These are phyloP conservation scores for Hortaea werneckii DNA, from an alignment of 2,329 filamentous ascomycete species.

Conservation along the genomic window DNA sequence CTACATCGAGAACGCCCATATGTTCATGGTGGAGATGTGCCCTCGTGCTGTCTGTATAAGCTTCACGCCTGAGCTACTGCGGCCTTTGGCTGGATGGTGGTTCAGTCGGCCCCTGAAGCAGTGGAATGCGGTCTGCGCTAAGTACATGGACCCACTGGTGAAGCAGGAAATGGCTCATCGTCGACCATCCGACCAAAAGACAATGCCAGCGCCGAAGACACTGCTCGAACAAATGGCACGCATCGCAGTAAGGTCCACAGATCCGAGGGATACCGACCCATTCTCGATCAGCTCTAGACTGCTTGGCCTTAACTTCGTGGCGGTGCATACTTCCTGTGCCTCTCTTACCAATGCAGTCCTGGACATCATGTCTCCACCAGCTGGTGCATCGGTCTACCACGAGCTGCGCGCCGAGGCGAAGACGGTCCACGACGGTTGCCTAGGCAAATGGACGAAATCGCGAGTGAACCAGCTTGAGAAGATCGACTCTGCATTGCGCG, in stretches of 20 bases:
- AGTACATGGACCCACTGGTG: background rate
- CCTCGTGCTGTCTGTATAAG: slow-evolving; percentile 40
- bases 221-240: slow-evolving; percentile 1
- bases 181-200: background rate
- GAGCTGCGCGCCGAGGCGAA: slow-evolving; percentile 25
- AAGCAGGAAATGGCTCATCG: slow-evolving; percentile 1
- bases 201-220: background rate
- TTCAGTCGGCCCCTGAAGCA: background rate
- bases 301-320: slow-evolving; percentile 48
- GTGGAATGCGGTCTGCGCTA: slow-evolving; percentile 1
- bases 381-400: slow-evolving; percentile 18
- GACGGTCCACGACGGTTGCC: slow-evolving; percentile 7
- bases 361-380: slow-evolving; percentile 33
- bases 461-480: slow-evolving; percentile 16
- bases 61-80: slow-evolving; percentile 32
- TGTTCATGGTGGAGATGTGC: slow-evolving; percentile 37
- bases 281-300: slow-evolving; percentile 41
- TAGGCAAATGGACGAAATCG: slow-evolving; percentile 15
- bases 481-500: slow-evolving; percentile 22
- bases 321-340: slow-evolving; percentile 48
- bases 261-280: slow-evolving; percentile 36
- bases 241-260: slow-evolving; percentile 2
- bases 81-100: slow-evolving; percentile 38
- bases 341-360: slow-evolving; percentile 40
- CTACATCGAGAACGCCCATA: slow-evolving; percentile 34